Evolutionary conservation across 345 rosid genomes (phyloP), one percentile per base, ranked within the genome.

Genomic region (Bruguiera parviflora): DNA sequence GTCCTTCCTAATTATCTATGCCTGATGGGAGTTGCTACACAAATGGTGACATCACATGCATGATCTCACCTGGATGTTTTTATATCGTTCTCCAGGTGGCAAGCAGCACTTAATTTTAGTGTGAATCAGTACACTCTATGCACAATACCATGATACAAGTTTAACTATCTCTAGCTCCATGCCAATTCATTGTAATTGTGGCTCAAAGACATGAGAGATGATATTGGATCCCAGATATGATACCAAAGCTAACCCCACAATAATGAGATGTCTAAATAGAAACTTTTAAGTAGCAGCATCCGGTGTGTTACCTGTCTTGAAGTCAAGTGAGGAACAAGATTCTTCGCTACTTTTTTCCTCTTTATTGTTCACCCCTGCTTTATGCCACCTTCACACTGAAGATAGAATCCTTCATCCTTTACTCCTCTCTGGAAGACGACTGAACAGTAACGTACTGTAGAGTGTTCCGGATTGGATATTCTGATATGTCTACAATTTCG

Each of bases 281-380:
- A 67, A 51, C 57, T 57, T 56, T 33, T 51, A n/a, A 29, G 39
- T 28, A n/a, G 51, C 21, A 67, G 71, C 15, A 62, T 64, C 53
- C 37, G 53, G 55, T n/a, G 69, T 68, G 70, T 71, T 58, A 56
- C 70, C 57, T 43, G 63, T 71, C 57, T 32, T 67, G 53, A 31
- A 51, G 52, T 47, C 52, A 69, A 78, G 58, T 5, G 16, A 66
- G 64, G 80, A 75, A 79, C 71, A 61, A 73, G 75, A 71, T 78
- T 78, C 82, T 69, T 74, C 67, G 15, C 67, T 20, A 11, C 63
- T 37, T 56, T 56, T 63, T 20, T 28, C 53, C 47, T 47, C 63
- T 69, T 58, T 43, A 18, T 58, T 33, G 37, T 53, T 24, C 65
- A 21, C 57, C 76, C 67, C 5, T 49, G n/a, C 72, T 74, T 53